Percentiles rank a stretch among this genome's conserved stretches.
These are phyloP conservation scores for Daldinia sp. DNA, from an alignment of 2,329 filamentous ascomycete species.

Conservation along the genomic window DNA sequence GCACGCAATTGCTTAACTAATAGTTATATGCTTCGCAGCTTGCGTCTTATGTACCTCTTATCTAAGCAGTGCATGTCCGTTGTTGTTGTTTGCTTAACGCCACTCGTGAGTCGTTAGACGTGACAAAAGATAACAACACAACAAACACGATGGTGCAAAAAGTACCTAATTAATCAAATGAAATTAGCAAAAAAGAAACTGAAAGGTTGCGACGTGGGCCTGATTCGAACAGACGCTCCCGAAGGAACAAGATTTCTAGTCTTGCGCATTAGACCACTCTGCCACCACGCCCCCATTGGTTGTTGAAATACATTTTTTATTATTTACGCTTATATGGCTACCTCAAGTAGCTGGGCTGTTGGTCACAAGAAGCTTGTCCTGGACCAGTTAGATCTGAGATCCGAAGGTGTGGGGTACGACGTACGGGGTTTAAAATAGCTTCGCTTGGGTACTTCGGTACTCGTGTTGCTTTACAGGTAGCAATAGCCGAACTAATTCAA, in stretches of 20 bases:
- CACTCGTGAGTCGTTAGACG: no score
- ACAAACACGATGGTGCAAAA: neutral
- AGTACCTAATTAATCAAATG: no score
- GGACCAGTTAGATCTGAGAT: neutral
- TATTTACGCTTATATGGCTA: neutral
- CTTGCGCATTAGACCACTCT: constrained; percentile 46
- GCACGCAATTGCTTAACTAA: no score
- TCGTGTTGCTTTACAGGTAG: neutral
- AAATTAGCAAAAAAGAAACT: constrained; percentile 20
- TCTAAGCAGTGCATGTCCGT: no score
- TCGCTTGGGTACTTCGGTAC: constrained; percentile 1
- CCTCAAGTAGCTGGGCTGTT: neutral
- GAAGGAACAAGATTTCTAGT: constrained; percentile 49
- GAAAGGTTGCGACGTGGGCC: constrained; percentile 44
- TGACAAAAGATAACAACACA: neutral
- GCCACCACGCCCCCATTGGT: constrained; percentile 37
- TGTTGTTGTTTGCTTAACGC: no score
- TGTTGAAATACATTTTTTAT: neutral
- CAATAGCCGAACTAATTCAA: no score
- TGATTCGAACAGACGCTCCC: constrained; percentile 49
- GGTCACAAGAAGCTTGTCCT: neutral
- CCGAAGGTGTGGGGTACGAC: neutral
- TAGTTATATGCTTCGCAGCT: no score
- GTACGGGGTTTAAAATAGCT: neutral
- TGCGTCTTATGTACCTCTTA: no score